phyloP scores from a whole-genome alignment of 495 filamentous ascomycete species.

The Penicillium salamii region DNA sequence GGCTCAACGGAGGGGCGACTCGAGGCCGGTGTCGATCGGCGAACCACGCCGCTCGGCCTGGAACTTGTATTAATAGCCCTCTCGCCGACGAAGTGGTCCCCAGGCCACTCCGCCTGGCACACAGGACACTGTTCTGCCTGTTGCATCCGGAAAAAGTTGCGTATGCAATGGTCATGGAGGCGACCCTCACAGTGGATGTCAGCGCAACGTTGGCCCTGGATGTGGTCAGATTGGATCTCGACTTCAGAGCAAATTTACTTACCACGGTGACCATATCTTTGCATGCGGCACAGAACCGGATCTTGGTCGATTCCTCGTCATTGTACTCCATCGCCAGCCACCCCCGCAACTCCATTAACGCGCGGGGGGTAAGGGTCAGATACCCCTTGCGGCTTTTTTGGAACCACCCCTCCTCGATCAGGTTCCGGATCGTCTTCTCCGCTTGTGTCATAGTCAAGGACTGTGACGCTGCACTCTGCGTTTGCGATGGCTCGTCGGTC shows the following conservation, averaged over 20 bases:
- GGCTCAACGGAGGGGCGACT: background rate
- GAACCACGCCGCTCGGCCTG: constrained; percentile 27
- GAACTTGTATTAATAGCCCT: constrained; percentile 52
- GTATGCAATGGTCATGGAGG: constrained; percentile 75
- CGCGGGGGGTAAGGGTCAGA: constrained; percentile 72
- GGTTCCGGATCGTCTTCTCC: constrained; percentile 61
- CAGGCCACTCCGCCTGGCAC: constrained; percentile 71
- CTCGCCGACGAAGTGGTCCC: constrained; percentile 77
- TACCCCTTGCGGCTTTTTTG: constrained; percentile 67
- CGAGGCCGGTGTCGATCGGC: constrained; percentile 8
- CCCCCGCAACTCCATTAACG: constrained; percentile 76
- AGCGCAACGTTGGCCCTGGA: constrained; percentile 73
- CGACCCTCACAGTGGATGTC: constrained; percentile 64
- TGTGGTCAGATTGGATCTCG: constrained; percentile 2
- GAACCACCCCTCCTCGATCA: constrained; percentile 83
- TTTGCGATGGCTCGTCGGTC: constrained; percentile 33
- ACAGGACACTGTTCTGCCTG: constrained; percentile 65
- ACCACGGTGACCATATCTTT: constrained; percentile 84
- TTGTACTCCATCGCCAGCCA: constrained; percentile 89
- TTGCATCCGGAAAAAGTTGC: constrained; percentile 67
- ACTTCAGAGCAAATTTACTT: constrained; percentile 14
- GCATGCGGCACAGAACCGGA: constrained; percentile 88
- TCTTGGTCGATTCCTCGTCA: constrained; percentile 56
- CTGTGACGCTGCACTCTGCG: constrained; percentile 41
- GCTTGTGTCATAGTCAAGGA: constrained; percentile 74